Base-by-base conservation (phyloP, 2,329 filamentous ascomycete species). In the Talaromyces atroroseus region DNA sequence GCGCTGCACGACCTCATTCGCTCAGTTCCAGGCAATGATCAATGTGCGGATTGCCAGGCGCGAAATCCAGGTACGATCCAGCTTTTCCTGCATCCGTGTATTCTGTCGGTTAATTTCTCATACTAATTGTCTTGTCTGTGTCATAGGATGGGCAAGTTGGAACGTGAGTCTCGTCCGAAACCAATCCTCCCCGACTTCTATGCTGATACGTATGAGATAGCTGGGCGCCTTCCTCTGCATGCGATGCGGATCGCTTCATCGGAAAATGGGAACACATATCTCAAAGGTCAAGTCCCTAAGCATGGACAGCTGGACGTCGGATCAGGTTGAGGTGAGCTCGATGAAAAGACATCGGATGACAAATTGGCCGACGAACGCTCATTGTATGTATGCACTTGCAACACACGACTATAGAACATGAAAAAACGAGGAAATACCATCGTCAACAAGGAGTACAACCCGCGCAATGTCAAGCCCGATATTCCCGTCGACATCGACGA, bases 261-360 rank as follows among this genome's bases (percentile, higher is more conserved):
- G 94, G 68, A 97, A 97, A 76, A 80, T 99, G 67, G 94, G 94
- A 60, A 97, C 94, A 42, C 94, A 99, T 74, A 90, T 99, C 61
- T 96, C 92, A 63, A 99, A 99, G 74, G 91, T 99, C 78, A 99
- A 99, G 75, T 97, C 92, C 38, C 75, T 99, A 76, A 97, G 89
- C 73, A 97, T 99, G 92, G 94, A 99, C 75, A 94, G 88, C 64
- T 99, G 94, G 94, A 86, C 89, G 49, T 87, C 87, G 67, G 94
- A 97, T 59, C 94, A 99, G 76, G 92, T 99, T 61, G 94, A 99
- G 76, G 92, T 96, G 78, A 75, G 83, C 74, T 49, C 32, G 29
- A 52, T 50, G 5, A 21, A 23, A 5, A 2, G 5, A 3, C 8
- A 14, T 18, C 38, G 8, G 40, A 21, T 44, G 40, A 10, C 6